Evolutionary conservation across 1,284 basidiomycete species (phyloP).

Genomic region (Bondarzewia mesenterica): DNA sequence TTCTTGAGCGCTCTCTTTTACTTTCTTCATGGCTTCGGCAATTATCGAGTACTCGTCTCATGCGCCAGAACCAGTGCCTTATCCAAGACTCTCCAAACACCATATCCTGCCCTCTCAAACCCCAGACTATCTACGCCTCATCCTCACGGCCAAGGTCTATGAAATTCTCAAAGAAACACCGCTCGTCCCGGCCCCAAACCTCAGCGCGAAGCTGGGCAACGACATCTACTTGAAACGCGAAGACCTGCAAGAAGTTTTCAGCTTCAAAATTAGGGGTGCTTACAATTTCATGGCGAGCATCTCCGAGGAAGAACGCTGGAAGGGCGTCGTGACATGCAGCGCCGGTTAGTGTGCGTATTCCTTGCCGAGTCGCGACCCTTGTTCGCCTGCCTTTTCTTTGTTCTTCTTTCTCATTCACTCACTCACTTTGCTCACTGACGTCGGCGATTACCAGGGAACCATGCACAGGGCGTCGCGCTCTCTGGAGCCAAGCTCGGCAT

Average conservation of each 20-base stretch:
- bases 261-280: constrained; percentile 97
- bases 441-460: constrained; percentile 66
- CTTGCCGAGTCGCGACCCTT: constrained; percentile 6
- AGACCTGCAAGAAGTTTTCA: constrained; percentile 95
- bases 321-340: constrained; percentile 96
- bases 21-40: constrained; percentile 13
- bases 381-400: neutral
- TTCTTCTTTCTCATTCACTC: constrained; percentile 4
- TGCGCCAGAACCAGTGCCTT: constrained; percentile 55
- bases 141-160: constrained; percentile 91
- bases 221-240: constrained; percentile 94
- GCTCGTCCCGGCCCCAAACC: constrained; percentile 77
- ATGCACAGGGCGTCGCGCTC: constrained; percentile 97
- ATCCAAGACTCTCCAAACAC: constrained; percentile 62
- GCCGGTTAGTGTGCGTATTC: constrained; percentile 76
- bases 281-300: constrained; percentile 98
- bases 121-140: constrained; percentile 92
- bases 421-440: neutral
- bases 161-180: constrained; percentile 92
- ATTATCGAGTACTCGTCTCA: constrained; percentile 62
- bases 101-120: constrained; percentile 60
- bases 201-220: constrained; percentile 85
- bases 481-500: constrained; percentile 83
- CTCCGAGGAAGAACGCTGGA: constrained; percentile 85
- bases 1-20: neutral